Evolutionary conservation across 495 filamentous ascomycete genomes (phyloP).

Genomic region (Haplographium delicatum): DNA sequence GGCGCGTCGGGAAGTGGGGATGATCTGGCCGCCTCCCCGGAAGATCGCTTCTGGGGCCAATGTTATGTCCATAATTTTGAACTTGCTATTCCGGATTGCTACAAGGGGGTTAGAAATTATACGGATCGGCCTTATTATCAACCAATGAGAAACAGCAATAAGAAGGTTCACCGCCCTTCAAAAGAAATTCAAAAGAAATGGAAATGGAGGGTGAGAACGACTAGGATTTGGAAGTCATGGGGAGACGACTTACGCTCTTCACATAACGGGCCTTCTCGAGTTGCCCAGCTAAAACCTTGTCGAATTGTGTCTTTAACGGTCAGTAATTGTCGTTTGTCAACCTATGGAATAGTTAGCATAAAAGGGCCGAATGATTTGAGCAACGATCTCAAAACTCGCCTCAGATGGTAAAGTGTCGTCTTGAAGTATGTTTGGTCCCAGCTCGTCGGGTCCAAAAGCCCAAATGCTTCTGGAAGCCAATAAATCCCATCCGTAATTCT

Average conservation of each 20-base stretch:
- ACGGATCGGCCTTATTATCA: slow-evolving; percentile 1
- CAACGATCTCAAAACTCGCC: slow-evolving; percentile 35
- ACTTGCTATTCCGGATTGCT: slow-evolving; percentile 96
- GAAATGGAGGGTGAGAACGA: slow-evolving; percentile 17
- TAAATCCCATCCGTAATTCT: slow-evolving; percentile 95
- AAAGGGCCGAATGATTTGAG: slow-evolving; percentile 24
- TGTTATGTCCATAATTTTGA: slow-evolving; percentile 85
- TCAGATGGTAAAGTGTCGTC: slow-evolving; percentile 90
- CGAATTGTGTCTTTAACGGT: slow-evolving; percentile 84
- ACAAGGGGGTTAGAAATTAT: slow-evolving; percentile 15
- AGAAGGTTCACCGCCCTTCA: slow-evolving; percentile 25
- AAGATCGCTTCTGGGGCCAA: slow-evolving; percentile 88
- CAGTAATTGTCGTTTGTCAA: slow-evolving; percentile 86
- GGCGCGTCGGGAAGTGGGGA: slow-evolving; percentile 85
- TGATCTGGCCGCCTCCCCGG: slow-evolving; percentile 93
- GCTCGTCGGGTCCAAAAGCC: slow-evolving; percentile 97
- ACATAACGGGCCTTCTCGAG: slow-evolving; percentile 90
- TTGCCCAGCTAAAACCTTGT: slow-evolving; percentile 95
- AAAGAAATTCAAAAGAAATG: slow-evolving; percentile 20
- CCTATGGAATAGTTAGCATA: slow-evolving; percentile 38
- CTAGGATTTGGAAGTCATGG: not conserved
- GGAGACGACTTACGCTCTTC: slow-evolving; percentile 79
- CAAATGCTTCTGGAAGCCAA: slow-evolving; percentile 92
- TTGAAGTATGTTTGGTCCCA: slow-evolving; percentile 91
- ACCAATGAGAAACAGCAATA: slow-evolving; percentile 20